A percentile compares a stretch with the other conserved stretches of the same genome.
Evolutionary conservation across 2,329 filamentous ascomycete species (phyloP).

Genomic region (Sarocladium brachiariae): DNA sequence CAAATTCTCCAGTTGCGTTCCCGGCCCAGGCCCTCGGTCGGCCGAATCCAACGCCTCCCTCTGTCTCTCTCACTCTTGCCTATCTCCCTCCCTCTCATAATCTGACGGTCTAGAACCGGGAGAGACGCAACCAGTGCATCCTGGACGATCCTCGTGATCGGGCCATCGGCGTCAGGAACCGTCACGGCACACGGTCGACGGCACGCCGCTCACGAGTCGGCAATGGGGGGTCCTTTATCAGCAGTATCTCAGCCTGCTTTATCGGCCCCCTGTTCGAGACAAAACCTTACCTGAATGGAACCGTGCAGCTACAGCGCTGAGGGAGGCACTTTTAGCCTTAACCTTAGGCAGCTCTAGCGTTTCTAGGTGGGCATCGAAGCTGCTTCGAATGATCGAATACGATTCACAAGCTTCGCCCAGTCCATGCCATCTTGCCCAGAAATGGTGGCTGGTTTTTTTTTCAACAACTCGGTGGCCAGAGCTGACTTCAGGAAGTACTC

Average conservation of each 20-base stretch:
- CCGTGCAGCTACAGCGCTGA: too few species aligned
- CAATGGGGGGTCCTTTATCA: neutral
- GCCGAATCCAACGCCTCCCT: neutral
- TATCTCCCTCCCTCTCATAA: neutral
- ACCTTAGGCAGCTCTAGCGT: neutral
- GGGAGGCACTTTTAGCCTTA: neutral
- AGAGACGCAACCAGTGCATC: neutral
- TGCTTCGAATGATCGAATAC: neutral
- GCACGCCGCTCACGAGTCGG: neutral
- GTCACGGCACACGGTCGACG: neutral
- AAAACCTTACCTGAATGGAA: too few species aligned
- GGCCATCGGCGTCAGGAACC: conserved; percentile 1
- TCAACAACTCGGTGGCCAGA: neutral
- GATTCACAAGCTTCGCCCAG: neutral
- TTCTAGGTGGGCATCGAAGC: neutral
- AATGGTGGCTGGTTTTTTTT: conserved; percentile 4
- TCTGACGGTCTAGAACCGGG: neutral
- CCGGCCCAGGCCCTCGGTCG: too few species aligned
- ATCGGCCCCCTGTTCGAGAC: neutral
- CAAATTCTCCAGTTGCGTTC: too few species aligned
- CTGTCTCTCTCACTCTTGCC: too few species aligned
- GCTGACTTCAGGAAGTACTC: too few species aligned
- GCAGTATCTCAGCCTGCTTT: neutral
- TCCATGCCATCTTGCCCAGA: neutral
- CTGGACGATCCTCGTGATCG: neutral